Evolutionary conservation across 345 rosid species (phyloP).

Genomic region (Gossypium raimondii): DNA sequence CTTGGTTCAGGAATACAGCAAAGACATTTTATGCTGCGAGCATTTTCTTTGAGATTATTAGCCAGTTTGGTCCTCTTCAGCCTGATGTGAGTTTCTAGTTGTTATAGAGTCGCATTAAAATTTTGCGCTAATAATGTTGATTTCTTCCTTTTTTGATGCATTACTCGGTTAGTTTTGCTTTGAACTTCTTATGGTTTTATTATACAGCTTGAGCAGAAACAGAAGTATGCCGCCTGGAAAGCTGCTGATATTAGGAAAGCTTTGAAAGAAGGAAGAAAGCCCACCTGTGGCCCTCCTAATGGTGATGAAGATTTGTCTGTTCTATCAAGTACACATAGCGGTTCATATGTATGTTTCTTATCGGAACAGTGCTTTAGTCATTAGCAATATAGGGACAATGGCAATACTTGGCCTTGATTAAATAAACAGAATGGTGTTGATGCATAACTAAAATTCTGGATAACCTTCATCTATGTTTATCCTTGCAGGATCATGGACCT

Average conservation of each 20-base stretch:
- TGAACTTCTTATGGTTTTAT: constrained; percentile 13
- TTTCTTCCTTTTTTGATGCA: constrained; percentile 3
- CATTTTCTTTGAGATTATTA: constrained; percentile 86
- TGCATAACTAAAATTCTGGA: neutral
- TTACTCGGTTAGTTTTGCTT: neutral
- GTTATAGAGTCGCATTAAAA: neutral
- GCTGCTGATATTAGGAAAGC: constrained; percentile 98
- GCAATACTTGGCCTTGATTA: neutral
- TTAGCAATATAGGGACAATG: neutral
- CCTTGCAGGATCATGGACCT: constrained; percentile 57
- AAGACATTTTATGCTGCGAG: constrained; percentile 97
- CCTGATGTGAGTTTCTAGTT: constrained; percentile 69
- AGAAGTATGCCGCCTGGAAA: constrained; percentile 94
- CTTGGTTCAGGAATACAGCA: constrained; percentile 76
- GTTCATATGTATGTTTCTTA: constrained; percentile 42
- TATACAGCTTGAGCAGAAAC: constrained; percentile 79
- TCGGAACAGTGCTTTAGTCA: neutral
- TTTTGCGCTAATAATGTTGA: constrained; percentile 4
- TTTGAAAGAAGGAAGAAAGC: constrained; percentile 89
- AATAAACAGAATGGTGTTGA: neutral
- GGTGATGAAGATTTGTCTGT: constrained; percentile 55
- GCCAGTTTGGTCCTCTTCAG: constrained; percentile 79
- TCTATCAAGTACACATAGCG: constrained; percentile 41
- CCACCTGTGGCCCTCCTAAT: constrained; percentile 78
- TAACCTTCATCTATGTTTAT: constrained; percentile 16